phyloP scores from a whole-genome alignment of 495 filamentous ascomycete genomes.

The Penicillium longicatenatum region DNA sequence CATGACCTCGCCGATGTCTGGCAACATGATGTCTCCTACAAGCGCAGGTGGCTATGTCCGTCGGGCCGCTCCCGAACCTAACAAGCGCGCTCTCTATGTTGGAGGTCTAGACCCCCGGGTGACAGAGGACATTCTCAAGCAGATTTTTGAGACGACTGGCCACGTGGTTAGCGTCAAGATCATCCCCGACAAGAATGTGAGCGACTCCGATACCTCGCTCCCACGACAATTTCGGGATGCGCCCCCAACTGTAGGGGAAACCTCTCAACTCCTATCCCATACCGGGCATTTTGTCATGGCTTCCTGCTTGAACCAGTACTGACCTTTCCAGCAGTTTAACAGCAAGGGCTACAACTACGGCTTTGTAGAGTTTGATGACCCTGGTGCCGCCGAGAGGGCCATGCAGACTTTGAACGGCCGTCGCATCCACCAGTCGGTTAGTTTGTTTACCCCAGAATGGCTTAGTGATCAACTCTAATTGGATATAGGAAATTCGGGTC shows the following conservation, averaged over 20 bases:
- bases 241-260: constrained; percentile 2
- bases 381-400: constrained; percentile 90
- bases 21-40: constrained; percentile 77
- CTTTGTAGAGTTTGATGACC: constrained; percentile 99
- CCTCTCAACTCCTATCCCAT: background rate
- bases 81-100: constrained; percentile 97
- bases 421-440: constrained; percentile 88
- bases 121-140: constrained; percentile 93
- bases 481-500: constrained; percentile 88
- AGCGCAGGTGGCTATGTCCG: constrained; percentile 80
- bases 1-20: constrained; percentile 83
- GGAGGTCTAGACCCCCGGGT: constrained; percentile 93
- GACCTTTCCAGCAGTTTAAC: constrained; percentile 56
- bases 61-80: constrained; percentile 94
- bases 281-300: background rate
- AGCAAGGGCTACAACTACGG: constrained; percentile 98
- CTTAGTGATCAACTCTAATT: background rate
- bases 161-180: constrained; percentile 99
- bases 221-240: constrained; percentile 1
- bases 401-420: constrained; percentile 97
- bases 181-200: constrained; percentile 97
- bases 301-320: constrained; percentile 1
- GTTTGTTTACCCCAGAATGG: constrained; percentile 2
- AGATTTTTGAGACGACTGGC: constrained; percentile 98
- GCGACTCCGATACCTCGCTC: constrained; percentile 31